These are phyloP conservation scores for Phyllosticta citriasiana DNA, from an alignment of 2,329 filamentous ascomycete species.

Conservation along the genomic window DNA sequence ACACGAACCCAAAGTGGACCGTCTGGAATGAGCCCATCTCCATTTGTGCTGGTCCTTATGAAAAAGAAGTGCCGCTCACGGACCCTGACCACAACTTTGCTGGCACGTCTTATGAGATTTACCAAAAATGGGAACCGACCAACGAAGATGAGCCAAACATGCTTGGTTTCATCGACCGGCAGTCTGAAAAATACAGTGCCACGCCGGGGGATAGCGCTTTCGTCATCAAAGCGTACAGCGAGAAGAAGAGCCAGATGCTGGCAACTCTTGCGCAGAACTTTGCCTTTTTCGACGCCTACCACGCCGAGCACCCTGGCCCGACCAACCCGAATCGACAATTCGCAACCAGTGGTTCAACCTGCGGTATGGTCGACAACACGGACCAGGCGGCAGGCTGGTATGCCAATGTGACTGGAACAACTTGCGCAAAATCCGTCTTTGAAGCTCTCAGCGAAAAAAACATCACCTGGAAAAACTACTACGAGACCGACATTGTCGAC, in stretches of 20 bases:
- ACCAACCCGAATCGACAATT: slow-evolving; percentile 33
- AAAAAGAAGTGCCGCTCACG: slow-evolving; percentile 25
- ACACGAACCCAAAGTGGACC: slow-evolving; percentile 25
- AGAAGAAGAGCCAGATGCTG: slow-evolving; percentile 25
- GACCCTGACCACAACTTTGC: slow-evolving; percentile 26
- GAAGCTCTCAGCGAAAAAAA: slow-evolving; percentile 27
- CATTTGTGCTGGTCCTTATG: slow-evolving; percentile 27
- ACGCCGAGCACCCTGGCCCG: slow-evolving; percentile 30
- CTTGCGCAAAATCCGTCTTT: slow-evolving; percentile 25
- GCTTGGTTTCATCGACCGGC: slow-evolving; percentile 30
- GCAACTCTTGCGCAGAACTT: slow-evolving; percentile 28
- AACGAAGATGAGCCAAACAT: slow-evolving; percentile 28
- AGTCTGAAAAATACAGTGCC: slow-evolving; percentile 27
- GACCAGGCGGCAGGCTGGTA: slow-evolving; percentile 19
- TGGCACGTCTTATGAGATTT: slow-evolving; percentile 26
- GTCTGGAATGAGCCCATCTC: slow-evolving; percentile 26
- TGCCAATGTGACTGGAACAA: slow-evolving; percentile 23
- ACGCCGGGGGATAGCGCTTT: slow-evolving; percentile 27
- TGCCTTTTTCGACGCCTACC: slow-evolving; percentile 29
- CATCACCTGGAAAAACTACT: slow-evolving; percentile 33
- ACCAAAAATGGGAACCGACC: slow-evolving; percentile 27
- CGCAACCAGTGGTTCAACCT: slow-evolving; percentile 27
- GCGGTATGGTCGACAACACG: slow-evolving; percentile 23
- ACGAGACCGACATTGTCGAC: slow-evolving; percentile 29
- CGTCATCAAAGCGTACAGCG: slow-evolving; percentile 29